phyloP scores from a whole-genome alignment of 352 stramenopile species.

The Pythium sukuiense region DNA sequence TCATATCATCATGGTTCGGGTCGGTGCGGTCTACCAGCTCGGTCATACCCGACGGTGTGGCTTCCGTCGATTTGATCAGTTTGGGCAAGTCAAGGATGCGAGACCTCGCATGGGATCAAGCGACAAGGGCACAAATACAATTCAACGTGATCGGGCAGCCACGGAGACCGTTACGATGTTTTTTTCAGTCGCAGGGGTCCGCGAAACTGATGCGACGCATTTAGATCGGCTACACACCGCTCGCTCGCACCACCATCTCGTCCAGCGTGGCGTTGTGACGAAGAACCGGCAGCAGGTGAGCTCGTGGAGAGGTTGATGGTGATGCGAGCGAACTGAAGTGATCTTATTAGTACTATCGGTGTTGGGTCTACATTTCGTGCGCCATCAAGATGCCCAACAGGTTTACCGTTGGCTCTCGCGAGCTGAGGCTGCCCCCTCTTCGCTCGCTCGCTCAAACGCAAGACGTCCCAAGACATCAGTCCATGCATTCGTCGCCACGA shows the following conservation, averaged over 20 bases:
- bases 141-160: not conserved
- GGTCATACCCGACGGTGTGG: too few relatives aligned
- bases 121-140: not conserved
- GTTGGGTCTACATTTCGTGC: not conserved
- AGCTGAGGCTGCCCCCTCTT: not conserved
- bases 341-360: not conserved
- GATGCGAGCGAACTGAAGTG: not conserved
- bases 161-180: not conserved
- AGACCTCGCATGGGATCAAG: not conserved
- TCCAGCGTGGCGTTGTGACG: not conserved
- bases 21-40: too few relatives aligned
- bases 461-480: not conserved
- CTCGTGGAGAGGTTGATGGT: not conserved
- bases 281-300: not conserved
- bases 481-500: constrained; percentile 1
- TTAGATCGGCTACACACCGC: not conserved
- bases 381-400: not conserved
- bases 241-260: not conserved
- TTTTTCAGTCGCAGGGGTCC: not conserved
- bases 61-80: not conserved
- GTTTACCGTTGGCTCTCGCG: not conserved
- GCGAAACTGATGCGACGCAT: not conserved
- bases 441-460: not conserved
- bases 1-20: not conserved
- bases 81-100: not conserved